Evolutionary conservation across 306 rosid species (phyloP).

Genomic region (Acacia acuminata): DNA sequence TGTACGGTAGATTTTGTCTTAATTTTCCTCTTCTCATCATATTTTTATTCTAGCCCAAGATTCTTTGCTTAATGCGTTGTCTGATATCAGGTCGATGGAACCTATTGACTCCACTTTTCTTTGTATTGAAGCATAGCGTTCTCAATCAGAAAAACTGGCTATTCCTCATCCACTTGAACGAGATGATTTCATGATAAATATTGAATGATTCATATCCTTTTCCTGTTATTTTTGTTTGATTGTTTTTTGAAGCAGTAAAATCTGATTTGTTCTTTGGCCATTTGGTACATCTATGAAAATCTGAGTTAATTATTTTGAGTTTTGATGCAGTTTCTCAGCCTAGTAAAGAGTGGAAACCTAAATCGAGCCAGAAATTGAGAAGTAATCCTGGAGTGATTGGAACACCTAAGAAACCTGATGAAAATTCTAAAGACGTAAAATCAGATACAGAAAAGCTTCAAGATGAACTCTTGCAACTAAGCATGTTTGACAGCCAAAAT

Average conservation of each 20-base stretch:
- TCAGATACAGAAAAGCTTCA: conserved; percentile 58
- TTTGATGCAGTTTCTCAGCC: conserved; percentile 76
- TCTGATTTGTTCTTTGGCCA: conserved; percentile 18
- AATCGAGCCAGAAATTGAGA: conserved; percentile 70
- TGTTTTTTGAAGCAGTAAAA: not conserved
- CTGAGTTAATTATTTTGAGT: conserved; percentile 27
- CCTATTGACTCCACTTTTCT: not conserved
- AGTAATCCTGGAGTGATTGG: conserved; percentile 82
- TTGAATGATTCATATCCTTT: not conserved
- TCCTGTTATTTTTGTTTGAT: not conserved
- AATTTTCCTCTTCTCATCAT: not conserved
- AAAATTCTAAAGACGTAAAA: conserved; percentile 50
- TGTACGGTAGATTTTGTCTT: not conserved
- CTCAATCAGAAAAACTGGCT: not conserved
- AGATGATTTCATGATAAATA: not conserved
- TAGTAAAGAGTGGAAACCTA: conserved; percentile 96
- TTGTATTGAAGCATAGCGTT: not conserved
- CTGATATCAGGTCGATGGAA: not conserved
- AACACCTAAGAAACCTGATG: conserved; percentile 62
- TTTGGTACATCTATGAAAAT: conserved; percentile 19
- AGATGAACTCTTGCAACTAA: conserved; percentile 57
- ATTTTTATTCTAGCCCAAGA: not conserved
- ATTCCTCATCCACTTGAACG: not conserved
- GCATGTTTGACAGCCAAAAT: conserved; percentile 64
- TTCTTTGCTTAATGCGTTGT: conserved; percentile 14